phyloP scores from a whole-genome alignment of 345 rosid species.

The Lepidium didymum region DNA sequence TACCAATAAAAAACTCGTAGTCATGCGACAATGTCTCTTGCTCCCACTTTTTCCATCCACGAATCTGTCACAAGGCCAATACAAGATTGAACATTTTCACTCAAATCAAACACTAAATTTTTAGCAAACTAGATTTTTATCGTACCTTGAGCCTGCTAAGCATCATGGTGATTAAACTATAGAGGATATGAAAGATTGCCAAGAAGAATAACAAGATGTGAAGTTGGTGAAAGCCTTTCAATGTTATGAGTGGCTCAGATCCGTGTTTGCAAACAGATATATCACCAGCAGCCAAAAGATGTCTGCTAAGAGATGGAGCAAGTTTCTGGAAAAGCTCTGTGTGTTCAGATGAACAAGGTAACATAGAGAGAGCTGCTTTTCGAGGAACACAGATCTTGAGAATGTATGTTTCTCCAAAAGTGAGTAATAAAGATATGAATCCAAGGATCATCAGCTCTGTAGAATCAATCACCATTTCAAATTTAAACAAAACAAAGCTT shows the following conservation, averaged over 20 bases:
- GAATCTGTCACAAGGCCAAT: slow-evolving; percentile 40
- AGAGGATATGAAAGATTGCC: slow-evolving; percentile 63
- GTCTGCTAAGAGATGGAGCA: slow-evolving; percentile 47
- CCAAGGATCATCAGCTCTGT: slow-evolving; percentile 94
- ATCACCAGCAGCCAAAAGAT: slow-evolving; percentile 35
- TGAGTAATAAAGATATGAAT: slow-evolving; percentile 79
- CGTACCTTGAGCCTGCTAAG: slow-evolving; percentile 83
- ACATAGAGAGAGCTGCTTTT: slow-evolving; percentile 56
- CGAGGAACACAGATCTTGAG: slow-evolving; percentile 56
- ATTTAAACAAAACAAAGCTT: neutral
- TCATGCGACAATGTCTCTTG: slow-evolving; percentile 66
- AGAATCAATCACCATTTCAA: slow-evolving; percentile 1
- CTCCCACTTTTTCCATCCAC: slow-evolving; percentile 95
- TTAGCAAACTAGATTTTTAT: neutral
- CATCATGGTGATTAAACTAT: slow-evolving; percentile 73
- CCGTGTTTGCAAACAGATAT: slow-evolving; percentile 39
- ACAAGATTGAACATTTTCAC: neutral
- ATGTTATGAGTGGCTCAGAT: slow-evolving; percentile 63
- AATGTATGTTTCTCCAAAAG: slow-evolving; percentile 65
- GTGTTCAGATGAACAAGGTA: slow-evolving; percentile 47
- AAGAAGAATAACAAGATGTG: slow-evolving; percentile 90
- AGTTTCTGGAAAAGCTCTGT: neutral
- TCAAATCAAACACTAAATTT: neutral
- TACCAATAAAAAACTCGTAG: slow-evolving; percentile 81
- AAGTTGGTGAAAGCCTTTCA: slow-evolving; percentile 65